Base-by-base conservation (phyloP, 2,329 filamentous ascomycete species). In the Aspergillus sojae region DNA sequence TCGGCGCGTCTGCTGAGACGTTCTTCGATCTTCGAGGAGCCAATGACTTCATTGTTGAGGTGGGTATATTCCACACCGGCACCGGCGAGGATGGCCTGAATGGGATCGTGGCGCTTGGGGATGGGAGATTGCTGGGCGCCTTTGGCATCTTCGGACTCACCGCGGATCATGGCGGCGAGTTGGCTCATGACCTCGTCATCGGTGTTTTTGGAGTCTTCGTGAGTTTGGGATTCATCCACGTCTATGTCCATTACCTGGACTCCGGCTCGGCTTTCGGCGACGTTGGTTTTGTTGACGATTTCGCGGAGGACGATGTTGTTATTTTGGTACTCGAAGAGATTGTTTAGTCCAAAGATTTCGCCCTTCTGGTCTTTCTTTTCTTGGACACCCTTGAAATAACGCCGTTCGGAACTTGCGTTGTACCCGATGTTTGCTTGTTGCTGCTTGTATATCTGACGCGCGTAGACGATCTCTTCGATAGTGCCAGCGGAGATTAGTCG, bases 341-440 rank as follows among this genome's bases (percentile, higher is more conserved):
- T 99, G 26, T 85, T 80, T 2, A 98, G 84, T 0, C 95, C 95
- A 70, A 99, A 99, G 26, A 99, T 92, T 76, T 99, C 95, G 19
- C 95, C 95, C 70, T 94, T 94, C 67, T 94, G 89, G 32, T 87
- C 87, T 28, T 87, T 88, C 68, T 92, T 88, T 65, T 96, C 90
- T 78, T 97, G 94, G 0, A 98, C 92, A 46, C 95, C 95, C 69
- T 91, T 93, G 81, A 99, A 99, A 77, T 99, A 99, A 1, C 95
- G 88, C 4, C 95, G 89, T 77, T 99, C 95, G 5, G 89, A 91
- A 0, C 92, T 96, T 0, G 95, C 95, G 39, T 90, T 96, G 78
- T 99, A 98, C 0, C 92, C 95, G 63, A 99, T 98, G 72, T 97
- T 98, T 30, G 95, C 94, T 79, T 98, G 95, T 73, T 99, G 95